Percentiles rank a stretch among this genome's conserved stretches.
These are phyloP conservation scores for Torulaspora indica DNA, from an alignment of 805 yeast genomes.

Conservation along the genomic window DNA sequence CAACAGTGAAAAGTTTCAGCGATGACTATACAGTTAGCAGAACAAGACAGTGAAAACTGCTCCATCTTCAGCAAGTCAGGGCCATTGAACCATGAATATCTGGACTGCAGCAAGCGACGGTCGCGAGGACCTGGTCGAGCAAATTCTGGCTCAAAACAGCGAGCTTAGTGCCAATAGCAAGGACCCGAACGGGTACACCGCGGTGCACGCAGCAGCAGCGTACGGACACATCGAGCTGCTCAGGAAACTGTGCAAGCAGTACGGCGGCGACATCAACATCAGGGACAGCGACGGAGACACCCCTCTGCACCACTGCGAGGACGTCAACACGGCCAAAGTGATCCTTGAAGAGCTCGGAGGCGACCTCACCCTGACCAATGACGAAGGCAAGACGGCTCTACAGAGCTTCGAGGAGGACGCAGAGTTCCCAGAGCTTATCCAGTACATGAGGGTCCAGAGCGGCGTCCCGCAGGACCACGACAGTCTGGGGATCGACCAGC, in stretches of 20 bases:
- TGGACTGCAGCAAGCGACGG: slow-evolving; percentile 97
- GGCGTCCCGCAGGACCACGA: slow-evolving; percentile 28
- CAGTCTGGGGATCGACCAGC: slow-evolving; percentile 29
- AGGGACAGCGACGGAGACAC: slow-evolving; percentile 91
- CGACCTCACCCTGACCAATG: slow-evolving; percentile 56
- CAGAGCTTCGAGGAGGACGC: slow-evolving; percentile 77
- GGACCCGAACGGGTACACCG: slow-evolving; percentile 94
- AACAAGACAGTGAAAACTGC: neutral
- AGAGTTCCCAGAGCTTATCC: slow-evolving; percentile 74
- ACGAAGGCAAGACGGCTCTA: slow-evolving; percentile 70
- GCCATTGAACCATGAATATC: slow-evolving; percentile 48
- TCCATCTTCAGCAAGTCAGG: neutral
- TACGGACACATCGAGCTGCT: slow-evolving; percentile 77
- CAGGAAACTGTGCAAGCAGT: slow-evolving; percentile 27
- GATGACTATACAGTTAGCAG: neutral
- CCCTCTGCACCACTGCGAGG: slow-evolving; percentile 88
- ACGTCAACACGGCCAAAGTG: slow-evolving; percentile 54
- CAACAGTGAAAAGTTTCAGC: neutral
- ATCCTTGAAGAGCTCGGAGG: slow-evolving; percentile 68
- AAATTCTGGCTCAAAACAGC: slow-evolving; percentile 40
- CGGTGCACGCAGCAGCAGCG: slow-evolving; percentile 95
- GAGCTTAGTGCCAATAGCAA: slow-evolving; percentile 65
- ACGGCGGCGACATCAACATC: slow-evolving; percentile 78
- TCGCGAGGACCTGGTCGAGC: slow-evolving; percentile 53
- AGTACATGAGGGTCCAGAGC: slow-evolving; percentile 49